Evolutionary conservation across 1,284 basidiomycete species (phyloP).

Genomic region (Earliella scabrosa): DNA sequence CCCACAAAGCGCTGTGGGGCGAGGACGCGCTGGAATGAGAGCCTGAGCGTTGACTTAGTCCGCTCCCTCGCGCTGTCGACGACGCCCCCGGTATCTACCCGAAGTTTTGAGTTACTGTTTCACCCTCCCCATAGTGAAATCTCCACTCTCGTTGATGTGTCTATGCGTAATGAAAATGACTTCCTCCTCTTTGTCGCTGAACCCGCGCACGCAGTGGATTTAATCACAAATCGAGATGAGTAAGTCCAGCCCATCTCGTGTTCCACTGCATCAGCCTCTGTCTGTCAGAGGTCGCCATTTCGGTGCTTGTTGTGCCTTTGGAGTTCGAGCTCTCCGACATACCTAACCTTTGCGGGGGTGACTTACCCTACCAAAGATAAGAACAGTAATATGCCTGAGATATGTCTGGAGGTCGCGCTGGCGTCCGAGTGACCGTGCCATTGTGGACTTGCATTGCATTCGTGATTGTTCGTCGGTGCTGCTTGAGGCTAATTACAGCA

Average conservation of each 20-base stretch:
- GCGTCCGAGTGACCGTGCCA: too few species aligned
- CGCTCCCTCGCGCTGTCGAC: slow-evolving; percentile 1
- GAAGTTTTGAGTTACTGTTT: slow-evolving; percentile 28
- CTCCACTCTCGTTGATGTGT: too few species aligned
- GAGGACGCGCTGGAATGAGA: slow-evolving; percentile 9
- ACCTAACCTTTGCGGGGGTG: slow-evolving; percentile 20
- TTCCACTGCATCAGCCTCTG: background rate
- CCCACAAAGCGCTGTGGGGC: slow-evolving; percentile 7
- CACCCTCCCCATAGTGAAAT: background rate
- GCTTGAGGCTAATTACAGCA: too few species aligned
- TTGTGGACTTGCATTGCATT: too few species aligned
- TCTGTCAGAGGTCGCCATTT: slow-evolving; percentile 11
- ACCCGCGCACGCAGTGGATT: slow-evolving; percentile 29
- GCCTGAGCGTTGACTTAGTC: slow-evolving; percentile 7
- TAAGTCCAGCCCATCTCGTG: slow-evolving; percentile 26
- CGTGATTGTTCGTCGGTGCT: too few species aligned
- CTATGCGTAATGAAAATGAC: slow-evolving; percentile 33
- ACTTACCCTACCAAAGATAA: slow-evolving; percentile 21
- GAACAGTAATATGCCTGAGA: slow-evolving; percentile 17
- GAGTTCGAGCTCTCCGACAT: slow-evolving; percentile 9
- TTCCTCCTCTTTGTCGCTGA: slow-evolving; percentile 21
- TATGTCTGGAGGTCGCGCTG: slow-evolving; percentile 20
- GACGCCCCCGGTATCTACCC: slow-evolving; percentile 23
- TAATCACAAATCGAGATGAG: slow-evolving; percentile 41
- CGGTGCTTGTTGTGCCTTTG: slow-evolving; percentile 2